phyloP scores from a whole-genome alignment of 805 yeast species.

The Suhomyces emberorum region DNA sequence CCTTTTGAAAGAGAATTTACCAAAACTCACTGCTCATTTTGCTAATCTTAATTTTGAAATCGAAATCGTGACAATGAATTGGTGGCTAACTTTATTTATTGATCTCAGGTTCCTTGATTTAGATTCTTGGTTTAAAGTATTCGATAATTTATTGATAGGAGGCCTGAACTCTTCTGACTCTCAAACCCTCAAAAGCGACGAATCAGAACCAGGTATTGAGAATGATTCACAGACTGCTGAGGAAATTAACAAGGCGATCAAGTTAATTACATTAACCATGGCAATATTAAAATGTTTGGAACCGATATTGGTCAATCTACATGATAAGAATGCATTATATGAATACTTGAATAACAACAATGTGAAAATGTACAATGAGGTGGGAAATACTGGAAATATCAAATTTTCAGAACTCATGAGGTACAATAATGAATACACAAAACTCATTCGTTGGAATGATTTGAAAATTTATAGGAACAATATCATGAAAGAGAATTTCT shows the following conservation, averaged over 20 bases:
- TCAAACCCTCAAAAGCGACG: not conserved
- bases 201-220: not conserved
- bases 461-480: conserved; percentile 1
- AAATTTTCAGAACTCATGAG: conserved; percentile 12
- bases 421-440: conserved; percentile 7
- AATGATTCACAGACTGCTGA: conserved; percentile 1
- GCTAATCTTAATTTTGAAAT: conserved; percentile 36
- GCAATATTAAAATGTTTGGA: conserved; percentile 39
- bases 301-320: conserved; percentile 20
- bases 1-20: conserved; percentile 36
- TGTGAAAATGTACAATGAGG: not conserved
- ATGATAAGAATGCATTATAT: conserved; percentile 30
- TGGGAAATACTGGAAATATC: not conserved
- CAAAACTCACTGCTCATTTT: conserved; percentile 39
- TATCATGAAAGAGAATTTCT: too few species aligned
- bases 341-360: conserved; percentile 9
- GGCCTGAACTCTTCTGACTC: not conserved
- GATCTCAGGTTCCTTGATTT: conserved; percentile 43
- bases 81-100: conserved; percentile 56
- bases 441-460: conserved; percentile 3
- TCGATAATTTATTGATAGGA: conserved; percentile 44
- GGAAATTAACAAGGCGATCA: conserved; percentile 16
- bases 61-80: conserved; percentile 50
- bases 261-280: conserved; percentile 31
- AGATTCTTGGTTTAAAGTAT: conserved; percentile 49